Base-by-base conservation (phyloP, 139 green algal genomes). In the Chlamydomonas urium region DNA sequence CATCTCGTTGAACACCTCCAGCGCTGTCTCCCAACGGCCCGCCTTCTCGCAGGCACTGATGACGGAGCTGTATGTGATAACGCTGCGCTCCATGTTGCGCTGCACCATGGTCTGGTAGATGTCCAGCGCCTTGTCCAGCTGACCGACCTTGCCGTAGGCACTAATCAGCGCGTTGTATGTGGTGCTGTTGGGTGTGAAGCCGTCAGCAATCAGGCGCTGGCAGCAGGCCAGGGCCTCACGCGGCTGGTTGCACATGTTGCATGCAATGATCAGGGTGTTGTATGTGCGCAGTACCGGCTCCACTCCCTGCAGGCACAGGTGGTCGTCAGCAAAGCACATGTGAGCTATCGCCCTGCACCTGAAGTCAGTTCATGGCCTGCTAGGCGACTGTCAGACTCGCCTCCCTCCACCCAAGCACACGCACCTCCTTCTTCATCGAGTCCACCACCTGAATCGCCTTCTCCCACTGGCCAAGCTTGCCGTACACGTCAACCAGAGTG, bases 251-350 rank as follows among this genome's bases (percentile, higher is more conserved):
- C 90, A 92, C 79, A 92, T 92, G 77, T 93, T 92, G 83, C 90
- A 94, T 3, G 90, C 87, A 29, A 95, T 94, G 57, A 96, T 91
- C 32, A 94, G 79, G 4, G 90, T 94, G 79, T 95, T 95, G 79
- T 90, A 95, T 0, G 90, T 94, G 66, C 89, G 82, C 66, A 95
- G 76, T 29, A 93, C 90, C 24, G 90, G 88, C 61, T 89, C 68
- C 8, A 95, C 85, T 1, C 90, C 86, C 68, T 93, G 78, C 38
- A 68, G 17, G 17, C 23, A 37, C 38, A 50, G 2, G 2, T 8
- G 10, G 63, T 24, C 8, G 4, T 34, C 21, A 58, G n/a, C 63
- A 36, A 38, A 50, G 6, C 63, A 38, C 4, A 3, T 57, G 17
- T 26, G 32, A 37, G 38, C 63, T 8, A 37, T 36, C 42, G 42